Base-by-base conservation (phyloP, 169 alveolate species). In the Toxoplasma gondii region DNA sequence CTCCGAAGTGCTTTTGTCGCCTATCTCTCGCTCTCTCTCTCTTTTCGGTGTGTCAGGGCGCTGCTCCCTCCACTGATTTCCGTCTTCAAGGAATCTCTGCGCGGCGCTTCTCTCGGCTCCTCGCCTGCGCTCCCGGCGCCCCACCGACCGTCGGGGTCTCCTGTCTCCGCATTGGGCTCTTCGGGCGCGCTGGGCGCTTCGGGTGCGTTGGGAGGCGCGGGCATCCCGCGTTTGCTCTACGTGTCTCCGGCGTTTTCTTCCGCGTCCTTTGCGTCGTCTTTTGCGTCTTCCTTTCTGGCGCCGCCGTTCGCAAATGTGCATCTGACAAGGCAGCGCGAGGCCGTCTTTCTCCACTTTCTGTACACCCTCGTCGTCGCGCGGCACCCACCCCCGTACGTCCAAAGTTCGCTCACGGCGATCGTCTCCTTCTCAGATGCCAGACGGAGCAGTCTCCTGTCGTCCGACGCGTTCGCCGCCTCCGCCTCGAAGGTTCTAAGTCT, bases 311-410 rank as follows among this genome's bases (percentile, higher is more conserved):
- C 84, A 24, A n/a, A 74, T 27, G 45, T 74, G 43, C 39, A 44
- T n/a, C 44, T 34, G 39, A 36, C 58, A 1, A 44, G 64, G 91
- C 90, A 64, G 45, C 90, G 94, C 34, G 94, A 91, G 41, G 38
- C 88, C 49, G 34, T 91, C 24, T 39, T 91, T 0, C 43, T 36
- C 27, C 94, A 91, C 38, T 49, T 91, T 45, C 27, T 81, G 39
- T 91, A 91, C 84, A 36, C 86, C n/a, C 64, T 91, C 45, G 31
- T 91, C 1, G 80, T 45, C 54, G 44, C 88, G 22, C 58, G 81
- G 24, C 70, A 74, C 78, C 93, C 93, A n/a, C 93, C 93, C 7
- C 93, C 88, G 27, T 70, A 39, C n/a, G 78, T 91, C 39, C 49
- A 74, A 44, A 41, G 43, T 16, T n/a, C 45, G 12, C 2, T 74